Conservation (phyloP, 2,329 filamentous ascomycete genomes). For the Phoma sp. region DNA sequence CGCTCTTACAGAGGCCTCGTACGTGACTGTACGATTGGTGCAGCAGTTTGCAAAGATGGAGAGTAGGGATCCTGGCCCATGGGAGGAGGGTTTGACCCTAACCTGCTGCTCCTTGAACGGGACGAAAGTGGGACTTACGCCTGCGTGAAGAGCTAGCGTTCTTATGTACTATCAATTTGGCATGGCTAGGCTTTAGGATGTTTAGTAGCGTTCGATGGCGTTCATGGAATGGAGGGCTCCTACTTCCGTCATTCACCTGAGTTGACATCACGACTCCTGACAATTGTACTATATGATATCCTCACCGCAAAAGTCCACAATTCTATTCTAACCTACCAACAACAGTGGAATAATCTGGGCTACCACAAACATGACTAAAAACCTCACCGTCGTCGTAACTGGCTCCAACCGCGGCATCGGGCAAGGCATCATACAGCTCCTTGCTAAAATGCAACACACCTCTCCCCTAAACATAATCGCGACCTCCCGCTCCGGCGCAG, state of each 20-base stretch:
- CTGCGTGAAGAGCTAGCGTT: too few species aligned
- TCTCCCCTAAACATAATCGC: slow-evolving; percentile 27
- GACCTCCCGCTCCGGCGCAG: slow-evolving; percentile 26
- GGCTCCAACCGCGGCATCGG: slow-evolving; percentile 32
- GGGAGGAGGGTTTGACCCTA: slow-evolving; percentile 42
- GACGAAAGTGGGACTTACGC: slow-evolving; percentile 38
- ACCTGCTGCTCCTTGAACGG: slow-evolving; percentile 40
- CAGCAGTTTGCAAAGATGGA: slow-evolving; percentile 44
- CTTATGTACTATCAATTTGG: too few species aligned
- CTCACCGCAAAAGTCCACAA: too few species aligned
- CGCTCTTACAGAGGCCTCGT: slow-evolving; percentile 46
- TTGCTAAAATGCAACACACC: slow-evolving; percentile 22
- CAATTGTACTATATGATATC: neutral
- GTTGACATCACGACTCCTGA: slow-evolving; percentile 16
- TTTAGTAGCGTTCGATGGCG: neutral
- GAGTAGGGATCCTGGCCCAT: slow-evolving; percentile 37
- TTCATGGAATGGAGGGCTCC: neutral
- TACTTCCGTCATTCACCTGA: slow-evolving; percentile 12
- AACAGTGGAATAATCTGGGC: too few species aligned
- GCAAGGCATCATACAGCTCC: slow-evolving; percentile 31
- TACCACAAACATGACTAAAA: slow-evolving; percentile 17
- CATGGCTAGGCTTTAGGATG: too few species aligned
- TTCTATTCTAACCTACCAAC: too few species aligned
- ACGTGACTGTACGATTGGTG: slow-evolving; percentile 42
- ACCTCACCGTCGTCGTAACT: slow-evolving; percentile 31